Conservation (phyloP, 305 asterid genomes). For the Striga hermonthica region DNA sequence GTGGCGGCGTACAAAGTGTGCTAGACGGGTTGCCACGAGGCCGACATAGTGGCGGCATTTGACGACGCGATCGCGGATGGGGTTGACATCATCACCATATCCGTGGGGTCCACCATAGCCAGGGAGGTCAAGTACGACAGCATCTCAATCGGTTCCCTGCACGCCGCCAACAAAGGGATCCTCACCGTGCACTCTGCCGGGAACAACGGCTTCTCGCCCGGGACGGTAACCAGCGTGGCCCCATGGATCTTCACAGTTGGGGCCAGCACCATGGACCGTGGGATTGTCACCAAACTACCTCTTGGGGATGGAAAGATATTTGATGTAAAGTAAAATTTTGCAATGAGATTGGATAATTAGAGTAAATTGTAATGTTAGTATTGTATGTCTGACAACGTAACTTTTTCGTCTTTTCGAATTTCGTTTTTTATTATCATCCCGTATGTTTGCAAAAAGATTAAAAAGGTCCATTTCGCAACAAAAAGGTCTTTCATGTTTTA, state of each 20-base stretch:
- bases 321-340: too few relatives aligned
- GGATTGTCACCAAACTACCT: constrained; percentile 29
- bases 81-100: constrained; percentile 48
- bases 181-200: constrained; percentile 45
- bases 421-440: too few relatives aligned
- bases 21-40: constrained; percentile 25
- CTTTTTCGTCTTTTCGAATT: too few relatives aligned
- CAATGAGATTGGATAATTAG: too few relatives aligned
- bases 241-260: constrained; percentile 54
- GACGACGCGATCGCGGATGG: constrained; percentile 64
- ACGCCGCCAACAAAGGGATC: constrained; percentile 39
- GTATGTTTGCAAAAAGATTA: too few relatives aligned
- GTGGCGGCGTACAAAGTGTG: constrained; percentile 43
- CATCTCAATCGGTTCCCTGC: constrained; percentile 46
- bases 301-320: constrained; percentile 41
- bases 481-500: too few relatives aligned
- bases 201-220: constrained; percentile 38
- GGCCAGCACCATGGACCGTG: constrained; percentile 49
- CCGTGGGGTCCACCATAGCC: constrained; percentile 27
- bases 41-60: constrained; percentile 35
- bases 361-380: too few relatives aligned
- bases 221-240: constrained; percentile 33
- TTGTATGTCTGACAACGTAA: too few relatives aligned
- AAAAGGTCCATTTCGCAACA: too few relatives aligned
- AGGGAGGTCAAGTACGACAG: constrained; percentile 24